Evolutionary conservation across 1,139 yeast species (phyloP).

Genomic region (Blastobotrys elegans): DNA sequence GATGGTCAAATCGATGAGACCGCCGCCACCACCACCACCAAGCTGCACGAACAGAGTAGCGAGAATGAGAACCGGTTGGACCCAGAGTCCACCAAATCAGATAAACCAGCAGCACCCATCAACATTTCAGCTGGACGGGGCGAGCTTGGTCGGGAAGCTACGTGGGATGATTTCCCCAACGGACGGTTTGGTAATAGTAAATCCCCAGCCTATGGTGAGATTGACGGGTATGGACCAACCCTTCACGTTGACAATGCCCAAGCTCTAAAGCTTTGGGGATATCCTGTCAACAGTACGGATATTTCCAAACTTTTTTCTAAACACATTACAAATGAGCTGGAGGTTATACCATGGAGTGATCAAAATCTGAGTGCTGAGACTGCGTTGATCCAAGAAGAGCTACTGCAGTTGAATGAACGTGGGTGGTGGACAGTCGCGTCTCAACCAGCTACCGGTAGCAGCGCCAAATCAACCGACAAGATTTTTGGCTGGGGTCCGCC

Average conservation of each 20-base stretch:
- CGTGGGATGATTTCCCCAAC: slow-evolving; percentile 98
- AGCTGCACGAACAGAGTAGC: too few relatives aligned
- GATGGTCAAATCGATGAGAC: neutral
- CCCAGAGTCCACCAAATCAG: slow-evolving; percentile 2
- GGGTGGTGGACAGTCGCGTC: slow-evolving; percentile 89
- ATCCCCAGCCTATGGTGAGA: slow-evolving; percentile 95
- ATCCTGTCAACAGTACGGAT: slow-evolving; percentile 61
- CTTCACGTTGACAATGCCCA: slow-evolving; percentile 67
- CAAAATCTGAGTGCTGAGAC: slow-evolving; percentile 83
- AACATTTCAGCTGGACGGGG: slow-evolving; percentile 86
- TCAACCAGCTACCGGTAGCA: slow-evolving; percentile 86
- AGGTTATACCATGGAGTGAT: slow-evolving; percentile 89
- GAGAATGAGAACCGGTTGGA: slow-evolving; percentile 1
- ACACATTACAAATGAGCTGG: slow-evolving; percentile 70
- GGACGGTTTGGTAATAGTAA: slow-evolving; percentile 97
- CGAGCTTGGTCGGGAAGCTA: slow-evolving; percentile 81
- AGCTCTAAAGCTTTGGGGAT: slow-evolving; percentile 79
- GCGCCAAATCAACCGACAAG: slow-evolving; percentile 67
- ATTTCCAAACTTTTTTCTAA: slow-evolving; percentile 63
- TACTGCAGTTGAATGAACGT: slow-evolving; percentile 66
- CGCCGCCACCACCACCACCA: neutral
- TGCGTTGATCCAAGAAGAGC: slow-evolving; percentile 84
- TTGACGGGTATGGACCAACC: slow-evolving; percentile 94
- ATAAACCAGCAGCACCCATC: slow-evolving; percentile 38
- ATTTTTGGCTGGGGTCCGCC: slow-evolving; percentile 97